A percentile compares a stretch with the other conserved stretches of the same genome.
Conservation (phyloP, 139 green algal genomes). For the Chlamydomonas sp. region DNA sequence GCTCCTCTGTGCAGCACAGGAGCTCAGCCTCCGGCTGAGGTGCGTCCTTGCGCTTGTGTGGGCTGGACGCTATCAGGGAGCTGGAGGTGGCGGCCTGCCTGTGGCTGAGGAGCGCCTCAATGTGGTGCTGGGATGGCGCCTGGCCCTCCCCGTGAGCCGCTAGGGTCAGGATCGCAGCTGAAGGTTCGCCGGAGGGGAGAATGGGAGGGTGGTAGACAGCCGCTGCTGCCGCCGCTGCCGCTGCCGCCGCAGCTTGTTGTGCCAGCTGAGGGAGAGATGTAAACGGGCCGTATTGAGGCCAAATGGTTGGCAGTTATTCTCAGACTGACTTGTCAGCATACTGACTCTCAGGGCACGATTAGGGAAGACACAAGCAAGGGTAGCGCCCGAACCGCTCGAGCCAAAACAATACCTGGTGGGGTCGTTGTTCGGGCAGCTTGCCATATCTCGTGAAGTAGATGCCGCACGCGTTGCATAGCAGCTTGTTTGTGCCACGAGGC, state of each 20-base stretch:
- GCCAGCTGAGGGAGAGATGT: neutral
- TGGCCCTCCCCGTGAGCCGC: no score
- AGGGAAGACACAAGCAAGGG: no score
- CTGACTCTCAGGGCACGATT: no score
- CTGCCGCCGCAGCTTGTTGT: neutral
- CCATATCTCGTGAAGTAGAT: conserved; percentile 36
- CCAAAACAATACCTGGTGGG: no score
- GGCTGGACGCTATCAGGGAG: neutral
- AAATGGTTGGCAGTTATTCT: no score
- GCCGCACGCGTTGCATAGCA: conserved; percentile 32
- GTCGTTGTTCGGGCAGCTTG: neutral
- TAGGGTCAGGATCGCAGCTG: no score
- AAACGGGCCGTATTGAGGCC: no score
- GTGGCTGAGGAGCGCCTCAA: neutral
- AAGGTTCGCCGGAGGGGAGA: no score
- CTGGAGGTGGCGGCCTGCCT: neutral
- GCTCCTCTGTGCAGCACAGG: conserved; percentile 7
- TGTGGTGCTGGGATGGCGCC: no score
- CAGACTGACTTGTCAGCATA: no score
- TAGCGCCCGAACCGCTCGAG: no score
- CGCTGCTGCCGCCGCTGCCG: neutral
- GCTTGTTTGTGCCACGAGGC: conserved; percentile 22
- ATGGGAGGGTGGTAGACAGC: neutral
- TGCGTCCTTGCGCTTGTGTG: conserved; percentile 31
- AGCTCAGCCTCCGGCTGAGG: conserved; percentile 20